Base-by-base conservation (phyloP, 192 early-diverging fungal genomes). In the Diversispora epigaea region DNA sequence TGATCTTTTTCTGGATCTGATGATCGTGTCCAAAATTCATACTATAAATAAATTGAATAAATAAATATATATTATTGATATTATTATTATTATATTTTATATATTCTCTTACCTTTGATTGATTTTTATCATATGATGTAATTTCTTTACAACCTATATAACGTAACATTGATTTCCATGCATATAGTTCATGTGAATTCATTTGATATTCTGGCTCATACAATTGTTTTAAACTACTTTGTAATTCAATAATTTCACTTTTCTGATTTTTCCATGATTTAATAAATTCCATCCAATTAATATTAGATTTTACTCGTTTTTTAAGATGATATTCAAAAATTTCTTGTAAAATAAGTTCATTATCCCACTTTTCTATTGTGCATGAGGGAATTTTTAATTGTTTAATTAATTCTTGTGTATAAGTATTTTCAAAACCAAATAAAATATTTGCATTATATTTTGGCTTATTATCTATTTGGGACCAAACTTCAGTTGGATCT, bases 201-300 rank as follows among this genome's bases (percentile, higher is more conserved):
- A 63, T 17, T 11, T 15, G 32, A 63, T 63, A 41, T 8, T 63
- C 6, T 43, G 61, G 43, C 6, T 4, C 2, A 43, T 63, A 43
- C 43, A 63, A 11, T 17, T 17, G 41, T 4, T 10, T 15, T 14
- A 63, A 43, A 17, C 4, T 11, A 43, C 39, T 43, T 63, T 2
- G 61, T 40, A 63, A 43, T 43, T 63, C 61, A 63, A 63, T 63
- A 63, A 63, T 63, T 43, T 63, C 40, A n/a, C 39, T 63, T 40
- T 43, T 32, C 43, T 63, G 61, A 63, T 43, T 40, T 43, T 40
- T 15, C n/a, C n/a, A n/a, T n/a, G n/a, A n/a, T n/a, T n/a, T n/a
- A n/a, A n/a, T n/a, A n/a, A n/a, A n/a, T n/a, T n/a, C 61, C 5
- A 47, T 47, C 46, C 46, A 47, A 63, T 63, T 63, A 21, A 63